Conservation (phyloP, 345 rosid genomes). For the Cardamine chenopodiifolia region DNA sequence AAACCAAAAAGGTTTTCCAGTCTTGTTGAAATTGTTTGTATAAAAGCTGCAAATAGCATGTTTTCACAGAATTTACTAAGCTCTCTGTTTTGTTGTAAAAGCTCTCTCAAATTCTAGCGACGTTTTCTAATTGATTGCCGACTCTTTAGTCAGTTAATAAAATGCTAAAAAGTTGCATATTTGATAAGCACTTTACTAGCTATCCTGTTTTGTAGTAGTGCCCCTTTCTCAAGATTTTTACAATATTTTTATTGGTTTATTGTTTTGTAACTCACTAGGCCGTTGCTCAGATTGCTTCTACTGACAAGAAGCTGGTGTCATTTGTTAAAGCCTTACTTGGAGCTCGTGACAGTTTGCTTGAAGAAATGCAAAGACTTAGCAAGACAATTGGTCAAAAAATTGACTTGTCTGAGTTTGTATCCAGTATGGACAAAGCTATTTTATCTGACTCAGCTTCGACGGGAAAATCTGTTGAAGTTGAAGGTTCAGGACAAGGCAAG, state of each 20-base stretch:
- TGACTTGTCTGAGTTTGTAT: conserved; percentile 61
- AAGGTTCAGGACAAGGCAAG: conserved; percentile 62
- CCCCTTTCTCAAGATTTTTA: neutral
- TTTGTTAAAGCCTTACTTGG: conserved; percentile 71
- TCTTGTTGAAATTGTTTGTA: conserved; percentile 1
- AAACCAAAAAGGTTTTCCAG: neutral
- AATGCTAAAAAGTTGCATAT: conserved; percentile 26
- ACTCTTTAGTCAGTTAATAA: neutral
- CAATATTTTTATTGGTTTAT: conserved; percentile 16
- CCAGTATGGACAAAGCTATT: conserved; percentile 53
- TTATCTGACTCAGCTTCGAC: conserved; percentile 48
- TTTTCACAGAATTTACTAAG: conserved; percentile 9
- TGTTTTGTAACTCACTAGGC: conserved; percentile 52
- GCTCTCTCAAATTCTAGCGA: neutral
- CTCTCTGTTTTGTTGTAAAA: conserved; percentile 2
- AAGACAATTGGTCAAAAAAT: conserved; percentile 57
- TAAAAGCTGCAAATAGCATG: neutral
- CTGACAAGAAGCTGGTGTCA: conserved; percentile 52
- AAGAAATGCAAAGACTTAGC: conserved; percentile 71
- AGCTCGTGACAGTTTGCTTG: conserved; percentile 70
- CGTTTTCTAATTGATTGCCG: conserved; percentile 5
- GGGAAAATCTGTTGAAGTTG: conserved; percentile 49
- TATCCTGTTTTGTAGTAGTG: no score
- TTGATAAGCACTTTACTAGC: no score
- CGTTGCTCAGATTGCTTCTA: conserved; percentile 47